phyloP scores from a whole-genome alignment of 768 basidiomycete genomes.

The Xerocomus brunneocitrinus region DNA sequence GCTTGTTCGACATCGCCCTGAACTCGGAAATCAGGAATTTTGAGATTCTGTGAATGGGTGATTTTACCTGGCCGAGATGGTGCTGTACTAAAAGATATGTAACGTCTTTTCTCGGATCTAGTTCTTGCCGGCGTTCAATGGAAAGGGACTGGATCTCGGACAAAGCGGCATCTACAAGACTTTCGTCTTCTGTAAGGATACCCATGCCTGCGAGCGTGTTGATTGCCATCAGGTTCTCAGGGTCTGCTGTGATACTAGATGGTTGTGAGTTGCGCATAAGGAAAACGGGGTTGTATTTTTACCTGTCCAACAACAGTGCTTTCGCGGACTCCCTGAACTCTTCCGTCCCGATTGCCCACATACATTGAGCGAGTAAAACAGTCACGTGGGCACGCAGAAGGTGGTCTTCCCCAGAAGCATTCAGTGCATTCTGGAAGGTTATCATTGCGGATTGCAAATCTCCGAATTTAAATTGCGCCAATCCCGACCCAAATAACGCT shows the following conservation, averaged over 20 bases:
- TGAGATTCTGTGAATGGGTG: neutral
- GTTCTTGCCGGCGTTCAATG: constrained; percentile 53
- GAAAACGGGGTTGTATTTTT: constrained; percentile 6
- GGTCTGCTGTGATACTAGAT: constrained; percentile 67
- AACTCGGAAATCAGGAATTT: neutral
- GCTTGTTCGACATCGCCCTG: constrained; percentile 48
- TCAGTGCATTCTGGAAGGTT: constrained; percentile 63
- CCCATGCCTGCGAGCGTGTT: constrained; percentile 88
- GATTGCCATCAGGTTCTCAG: constrained; percentile 77
- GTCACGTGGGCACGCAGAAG: constrained; percentile 61
- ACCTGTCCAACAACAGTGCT: constrained; percentile 80
- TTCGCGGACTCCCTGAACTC: constrained; percentile 78
- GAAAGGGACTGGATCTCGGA: constrained; percentile 74
- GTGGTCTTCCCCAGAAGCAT: constrained; percentile 45
- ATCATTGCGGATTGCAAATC: constrained; percentile 60
- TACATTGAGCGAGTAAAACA: constrained; percentile 75
- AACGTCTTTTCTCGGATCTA: constrained; percentile 70
- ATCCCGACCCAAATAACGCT: constrained; percentile 63
- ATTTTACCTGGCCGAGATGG: constrained; percentile 64
- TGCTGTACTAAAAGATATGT: constrained; percentile 70
- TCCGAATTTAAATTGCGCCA: constrained; percentile 64
- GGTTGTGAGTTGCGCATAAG: constrained; percentile 12
- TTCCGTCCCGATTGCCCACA: constrained; percentile 78
- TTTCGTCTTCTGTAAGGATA: constrained; percentile 71
- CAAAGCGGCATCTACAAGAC: constrained; percentile 79